Conservation (phyloP, 2,329 filamentous ascomycete species). For the Hymenoscyphus fructigenus region DNA sequence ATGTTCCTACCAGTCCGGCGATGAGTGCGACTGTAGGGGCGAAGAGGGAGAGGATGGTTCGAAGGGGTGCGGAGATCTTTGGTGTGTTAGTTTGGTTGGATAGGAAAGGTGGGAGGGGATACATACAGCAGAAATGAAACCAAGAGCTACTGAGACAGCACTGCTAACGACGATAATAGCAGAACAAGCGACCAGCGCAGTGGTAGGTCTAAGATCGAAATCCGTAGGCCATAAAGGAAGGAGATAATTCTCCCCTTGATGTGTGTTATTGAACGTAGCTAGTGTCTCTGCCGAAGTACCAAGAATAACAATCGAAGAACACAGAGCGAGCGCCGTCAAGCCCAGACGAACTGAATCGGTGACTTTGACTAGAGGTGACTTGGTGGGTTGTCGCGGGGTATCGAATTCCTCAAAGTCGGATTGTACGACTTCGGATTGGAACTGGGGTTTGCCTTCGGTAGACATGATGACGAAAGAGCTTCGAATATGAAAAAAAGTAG, state of each 20-base stretch:
- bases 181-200: conserved; percentile 54
- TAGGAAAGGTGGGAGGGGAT: background rate
- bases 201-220: conserved; percentile 56
- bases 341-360: conserved; percentile 47
- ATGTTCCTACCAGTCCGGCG: conserved; percentile 52
- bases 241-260: conserved; percentile 45
- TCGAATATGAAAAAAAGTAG: background rate
- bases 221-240: conserved; percentile 58
- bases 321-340: conserved; percentile 50
- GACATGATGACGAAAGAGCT: conserved; percentile 12
- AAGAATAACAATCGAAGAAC: conserved; percentile 52
- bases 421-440: conserved; percentile 24
- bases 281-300: conserved; percentile 55
- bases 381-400: conserved; percentile 16
- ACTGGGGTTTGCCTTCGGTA: conserved; percentile 23
- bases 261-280: conserved; percentile 54
- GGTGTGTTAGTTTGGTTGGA: background rate
- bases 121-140: conserved; percentile 53
- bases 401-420: conserved; percentile 29
- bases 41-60: conserved; percentile 33
- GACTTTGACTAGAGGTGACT: conserved; percentile 11
- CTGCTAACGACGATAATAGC: conserved; percentile 51
- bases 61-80: conserved; percentile 41
- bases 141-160: conserved; percentile 47
- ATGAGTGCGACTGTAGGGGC: conserved; percentile 45